phyloP scores from a whole-genome alignment of 2,329 filamentous ascomycete genomes.

The Pseudogymnoascus sp. region DNA sequence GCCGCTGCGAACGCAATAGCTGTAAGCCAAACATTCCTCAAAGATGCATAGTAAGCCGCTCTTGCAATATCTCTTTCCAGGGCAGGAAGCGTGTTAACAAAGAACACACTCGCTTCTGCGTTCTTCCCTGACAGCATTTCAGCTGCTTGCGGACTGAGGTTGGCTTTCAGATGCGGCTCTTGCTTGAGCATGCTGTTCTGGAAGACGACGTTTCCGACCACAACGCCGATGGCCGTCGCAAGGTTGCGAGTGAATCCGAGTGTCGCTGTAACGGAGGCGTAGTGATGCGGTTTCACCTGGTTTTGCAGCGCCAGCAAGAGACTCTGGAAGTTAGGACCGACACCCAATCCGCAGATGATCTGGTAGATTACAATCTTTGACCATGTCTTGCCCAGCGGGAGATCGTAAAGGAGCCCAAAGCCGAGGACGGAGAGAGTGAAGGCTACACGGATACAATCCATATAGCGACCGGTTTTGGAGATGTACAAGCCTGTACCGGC shows the following conservation, averaged over 20 bases:
- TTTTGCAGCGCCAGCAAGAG: slow-evolving; percentile 64
- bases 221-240: slow-evolving; percentile 41
- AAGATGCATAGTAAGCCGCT: slow-evolving; percentile 22
- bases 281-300: slow-evolving; percentile 54
- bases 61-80: slow-evolving; percentile 22
- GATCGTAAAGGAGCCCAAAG: slow-evolving; percentile 57
- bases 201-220: slow-evolving; percentile 46
- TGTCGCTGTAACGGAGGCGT: slow-evolving; percentile 62
- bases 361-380: slow-evolving; percentile 55
- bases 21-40: slow-evolving; percentile 29
- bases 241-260: slow-evolving; percentile 54
- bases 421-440: slow-evolving; percentile 57
- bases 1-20: slow-evolving; percentile 27
- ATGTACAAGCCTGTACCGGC: slow-evolving; percentile 51
- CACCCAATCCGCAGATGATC: slow-evolving; percentile 56
- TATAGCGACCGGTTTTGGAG: slow-evolving; percentile 61
- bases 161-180: slow-evolving; percentile 17
- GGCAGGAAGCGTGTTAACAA: slow-evolving; percentile 22
- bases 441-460: slow-evolving; percentile 52
- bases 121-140: slow-evolving; percentile 23
- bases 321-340: slow-evolving; percentile 64
- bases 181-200: slow-evolving; percentile 39
- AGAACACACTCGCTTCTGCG: slow-evolving; percentile 26
- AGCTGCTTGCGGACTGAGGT: slow-evolving; percentile 23
- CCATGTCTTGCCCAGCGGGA: slow-evolving; percentile 50